These are phyloP conservation scores for Rutstroemia sp. DNA, from an alignment of 2,329 filamentous ascomycete genomes.

Conservation along the genomic window DNA sequence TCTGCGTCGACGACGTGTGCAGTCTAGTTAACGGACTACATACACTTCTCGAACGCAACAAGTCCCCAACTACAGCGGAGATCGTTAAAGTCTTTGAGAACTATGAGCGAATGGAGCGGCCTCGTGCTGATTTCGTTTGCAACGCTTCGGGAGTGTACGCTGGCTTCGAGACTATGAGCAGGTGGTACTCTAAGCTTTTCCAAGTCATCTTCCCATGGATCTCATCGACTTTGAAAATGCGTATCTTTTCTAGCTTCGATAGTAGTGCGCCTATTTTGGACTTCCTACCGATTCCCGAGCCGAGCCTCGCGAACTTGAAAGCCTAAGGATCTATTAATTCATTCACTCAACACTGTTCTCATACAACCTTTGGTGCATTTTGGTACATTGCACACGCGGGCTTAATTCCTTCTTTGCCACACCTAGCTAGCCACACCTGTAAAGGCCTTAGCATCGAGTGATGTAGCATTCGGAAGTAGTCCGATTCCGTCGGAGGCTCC, in stretches of 20 bases:
- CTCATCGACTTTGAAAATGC: not conserved
- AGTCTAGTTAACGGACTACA: conserved; percentile 1
- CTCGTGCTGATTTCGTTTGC: conserved; percentile 1
- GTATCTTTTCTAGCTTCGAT: not conserved
- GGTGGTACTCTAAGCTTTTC: not conserved
- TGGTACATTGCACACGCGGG: no score
- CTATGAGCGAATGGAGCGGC: conserved; percentile 2
- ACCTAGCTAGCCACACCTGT: no score
- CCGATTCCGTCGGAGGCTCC: no score
- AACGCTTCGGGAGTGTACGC: not conserved
- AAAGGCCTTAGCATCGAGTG: no score
- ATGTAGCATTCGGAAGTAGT: no score
- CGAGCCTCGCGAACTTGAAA: not conserved
- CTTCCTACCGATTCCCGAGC: not conserved
- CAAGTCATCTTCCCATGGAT: not conserved
- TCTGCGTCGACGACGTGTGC: conserved; percentile 2
- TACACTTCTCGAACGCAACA: not conserved
- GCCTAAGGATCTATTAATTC: no score
- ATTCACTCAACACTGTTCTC: no score
- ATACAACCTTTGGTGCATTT: no score
- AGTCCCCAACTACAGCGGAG: not conserved
- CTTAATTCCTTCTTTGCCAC: no score
- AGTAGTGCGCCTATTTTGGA: not conserved
- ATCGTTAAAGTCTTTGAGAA: not conserved
- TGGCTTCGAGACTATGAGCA: conserved; percentile 2